Conservation (phyloP, 345 rosid species). For the Streptanthus diversifolius region DNA sequence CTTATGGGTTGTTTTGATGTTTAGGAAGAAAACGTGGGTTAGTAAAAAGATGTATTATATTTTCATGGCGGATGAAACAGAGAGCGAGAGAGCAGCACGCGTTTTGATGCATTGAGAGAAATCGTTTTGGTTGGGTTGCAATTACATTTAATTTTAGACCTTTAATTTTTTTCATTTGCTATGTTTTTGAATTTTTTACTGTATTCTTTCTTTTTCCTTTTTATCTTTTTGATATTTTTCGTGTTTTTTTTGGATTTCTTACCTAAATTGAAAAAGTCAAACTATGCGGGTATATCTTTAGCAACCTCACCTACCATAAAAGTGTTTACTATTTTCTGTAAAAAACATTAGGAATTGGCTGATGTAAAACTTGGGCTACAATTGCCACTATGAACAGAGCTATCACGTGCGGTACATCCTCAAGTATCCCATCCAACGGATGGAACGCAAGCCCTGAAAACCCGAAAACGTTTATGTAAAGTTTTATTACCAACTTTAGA, state of each 20-base stretch:
- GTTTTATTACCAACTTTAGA: not conserved
- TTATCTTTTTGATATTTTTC: not conserved
- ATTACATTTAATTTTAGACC: not conserved
- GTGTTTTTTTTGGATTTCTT: not conserved
- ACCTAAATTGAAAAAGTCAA: not conserved
- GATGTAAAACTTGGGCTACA: not conserved
- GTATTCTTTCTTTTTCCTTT: not conserved
- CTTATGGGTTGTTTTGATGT: conserved; percentile 3
- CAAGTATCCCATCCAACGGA: conserved; percentile 77
- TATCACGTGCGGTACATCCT: conserved; percentile 73
- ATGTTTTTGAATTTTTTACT: not conserved
- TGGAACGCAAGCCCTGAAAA: conserved; percentile 71
- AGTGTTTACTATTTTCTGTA: not conserved
- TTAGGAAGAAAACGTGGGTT: not conserved
- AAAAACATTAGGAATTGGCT: not conserved
- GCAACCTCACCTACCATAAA: not conserved
- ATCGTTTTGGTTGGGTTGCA: not conserved
- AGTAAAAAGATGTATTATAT: not conserved
- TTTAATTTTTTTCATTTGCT: not conserved
- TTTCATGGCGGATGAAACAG: conserved; percentile 14
- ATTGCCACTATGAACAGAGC: conserved; percentile 59
- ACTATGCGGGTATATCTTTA: not conserved
- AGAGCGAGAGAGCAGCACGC: not conserved
- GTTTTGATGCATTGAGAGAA: conserved; percentile 6
- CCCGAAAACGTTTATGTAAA: not conserved